These are phyloP conservation scores for Fagus crenata DNA, from an alignment of 306 rosid genomes.

Conservation along the genomic window DNA sequence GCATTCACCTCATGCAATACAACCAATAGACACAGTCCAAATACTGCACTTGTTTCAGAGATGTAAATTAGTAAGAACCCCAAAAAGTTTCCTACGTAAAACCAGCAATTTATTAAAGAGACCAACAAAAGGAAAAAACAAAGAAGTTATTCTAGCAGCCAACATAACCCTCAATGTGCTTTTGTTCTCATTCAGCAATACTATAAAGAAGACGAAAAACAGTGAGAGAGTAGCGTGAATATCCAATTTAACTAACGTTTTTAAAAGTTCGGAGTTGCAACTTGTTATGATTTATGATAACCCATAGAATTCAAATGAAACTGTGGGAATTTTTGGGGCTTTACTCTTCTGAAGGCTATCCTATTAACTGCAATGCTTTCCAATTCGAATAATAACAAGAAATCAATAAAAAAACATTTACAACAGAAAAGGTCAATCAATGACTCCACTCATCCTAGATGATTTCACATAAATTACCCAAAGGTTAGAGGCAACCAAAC, in stretches of 20 bases:
- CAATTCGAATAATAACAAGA: not conserved
- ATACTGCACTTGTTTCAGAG: too few species aligned
- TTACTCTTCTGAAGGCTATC: conserved; percentile 1
- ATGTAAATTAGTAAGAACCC: too few species aligned
- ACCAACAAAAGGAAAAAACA: too few species aligned
- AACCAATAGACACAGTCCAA: too few species aligned
- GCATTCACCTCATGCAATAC: too few species aligned
- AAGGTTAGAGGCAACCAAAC: conserved; percentile 16
- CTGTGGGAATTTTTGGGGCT: not conserved
- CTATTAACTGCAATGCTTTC: not conserved
- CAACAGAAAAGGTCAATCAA: conserved; percentile 22
- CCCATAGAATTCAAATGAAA: not conserved
- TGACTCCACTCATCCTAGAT: conserved; percentile 15
- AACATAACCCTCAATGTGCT: too few species aligned
- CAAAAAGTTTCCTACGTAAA: too few species aligned
- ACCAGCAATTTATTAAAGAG: too few species aligned
- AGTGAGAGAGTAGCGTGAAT: not conserved
- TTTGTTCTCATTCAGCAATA: too few species aligned
- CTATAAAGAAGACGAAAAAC: not conserved
- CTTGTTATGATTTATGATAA: not conserved
- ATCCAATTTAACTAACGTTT: not conserved
- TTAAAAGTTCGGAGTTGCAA: not conserved
- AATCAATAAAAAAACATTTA: too few species aligned
- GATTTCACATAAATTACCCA: conserved; percentile 18
- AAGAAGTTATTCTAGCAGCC: too few species aligned